phyloP scores from a whole-genome alignment of 805 yeast species.

The Cyberlindnera mycetangii region DNA sequence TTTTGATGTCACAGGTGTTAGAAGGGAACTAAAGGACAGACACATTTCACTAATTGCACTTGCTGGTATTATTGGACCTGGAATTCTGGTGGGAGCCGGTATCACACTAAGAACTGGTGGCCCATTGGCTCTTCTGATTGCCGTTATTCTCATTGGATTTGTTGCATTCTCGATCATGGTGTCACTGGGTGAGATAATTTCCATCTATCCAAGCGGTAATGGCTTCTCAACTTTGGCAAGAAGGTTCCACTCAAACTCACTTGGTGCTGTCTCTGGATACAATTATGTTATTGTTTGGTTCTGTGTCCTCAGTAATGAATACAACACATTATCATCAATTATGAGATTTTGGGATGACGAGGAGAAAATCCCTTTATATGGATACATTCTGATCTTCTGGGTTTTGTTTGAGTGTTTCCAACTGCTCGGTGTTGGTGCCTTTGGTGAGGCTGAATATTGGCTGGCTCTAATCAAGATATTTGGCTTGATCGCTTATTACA shows the following conservation, averaged over 20 bases:
- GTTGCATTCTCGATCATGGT: slow-evolving; percentile 54
- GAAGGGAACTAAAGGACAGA: slow-evolving; percentile 47
- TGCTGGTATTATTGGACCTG: slow-evolving; percentile 63
- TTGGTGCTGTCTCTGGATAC: slow-evolving; percentile 56
- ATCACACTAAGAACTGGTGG: slow-evolving; percentile 48
- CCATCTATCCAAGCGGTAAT: slow-evolving; percentile 48
- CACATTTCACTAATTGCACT: slow-evolving; percentile 50
- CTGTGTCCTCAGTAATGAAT: slow-evolving; percentile 55
- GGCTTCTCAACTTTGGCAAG: slow-evolving; percentile 50
- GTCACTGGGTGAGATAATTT: slow-evolving; percentile 55
- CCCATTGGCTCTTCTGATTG: slow-evolving; percentile 46
- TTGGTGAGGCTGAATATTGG: slow-evolving; percentile 58
- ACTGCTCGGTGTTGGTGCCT: slow-evolving; percentile 48
- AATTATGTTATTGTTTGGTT: slow-evolving; percentile 56
- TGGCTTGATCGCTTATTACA: slow-evolving; percentile 47
- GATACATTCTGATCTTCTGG: slow-evolving; percentile 55
- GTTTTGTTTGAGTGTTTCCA: slow-evolving; percentile 47
- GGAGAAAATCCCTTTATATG: slow-evolving; percentile 51
- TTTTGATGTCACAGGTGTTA: slow-evolving; percentile 32
- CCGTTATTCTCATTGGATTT: slow-evolving; percentile 50
- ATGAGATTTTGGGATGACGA: slow-evolving; percentile 44
- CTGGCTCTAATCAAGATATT: slow-evolving; percentile 48
- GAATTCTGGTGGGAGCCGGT: slow-evolving; percentile 54
- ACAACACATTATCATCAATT: slow-evolving; percentile 50
- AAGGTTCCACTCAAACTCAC: slow-evolving; percentile 49